These are phyloP conservation scores for Erythrophleum ivorense DNA, from an alignment of 331 rosid genomes.

Conservation along the genomic window DNA sequence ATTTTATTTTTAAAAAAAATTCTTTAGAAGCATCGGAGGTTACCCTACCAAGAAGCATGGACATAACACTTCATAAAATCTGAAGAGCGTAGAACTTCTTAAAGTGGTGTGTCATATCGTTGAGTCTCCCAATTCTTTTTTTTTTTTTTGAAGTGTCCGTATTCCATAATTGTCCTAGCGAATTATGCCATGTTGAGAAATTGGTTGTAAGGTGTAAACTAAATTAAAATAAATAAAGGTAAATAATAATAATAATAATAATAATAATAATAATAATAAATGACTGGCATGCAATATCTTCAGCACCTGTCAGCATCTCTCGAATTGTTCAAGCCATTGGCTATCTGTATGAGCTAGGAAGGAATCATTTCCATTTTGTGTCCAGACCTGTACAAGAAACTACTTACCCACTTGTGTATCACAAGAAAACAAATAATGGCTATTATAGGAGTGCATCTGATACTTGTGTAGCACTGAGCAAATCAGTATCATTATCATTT, in stretches of 20 bases:
- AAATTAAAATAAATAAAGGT: too few relatives aligned
- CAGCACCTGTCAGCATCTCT: slow-evolving; percentile 52
- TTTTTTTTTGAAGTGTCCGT: too few relatives aligned
- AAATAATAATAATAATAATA: background rate
- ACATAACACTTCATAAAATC: too few relatives aligned
- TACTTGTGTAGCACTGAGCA: too few relatives aligned
- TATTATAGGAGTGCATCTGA: too few relatives aligned
- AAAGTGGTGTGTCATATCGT: too few relatives aligned
- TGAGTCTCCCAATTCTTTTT: too few relatives aligned
- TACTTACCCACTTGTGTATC: slow-evolving; percentile 9
- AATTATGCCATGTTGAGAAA: slow-evolving; percentile 44
- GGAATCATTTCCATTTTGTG: slow-evolving; percentile 41
- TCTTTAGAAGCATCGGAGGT: slow-evolving; percentile 41
- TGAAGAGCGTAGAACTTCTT: too few relatives aligned
- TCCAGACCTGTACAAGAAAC: slow-evolving; percentile 42
- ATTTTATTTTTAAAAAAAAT: background rate
- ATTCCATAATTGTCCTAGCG: background rate
- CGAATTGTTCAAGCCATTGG: slow-evolving; percentile 58
- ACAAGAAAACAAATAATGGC: background rate
- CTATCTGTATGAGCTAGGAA: slow-evolving; percentile 37
- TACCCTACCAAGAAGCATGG: background rate
- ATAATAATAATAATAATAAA: background rate
- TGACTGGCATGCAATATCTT: slow-evolving; percentile 45
- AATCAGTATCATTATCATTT: too few relatives aligned
- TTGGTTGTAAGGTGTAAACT: slow-evolving; percentile 34